Evolutionary conservation across 192 early-diverging fungal genomes (phyloP).

Genomic region (Linnemannia schmuckeri): DNA sequence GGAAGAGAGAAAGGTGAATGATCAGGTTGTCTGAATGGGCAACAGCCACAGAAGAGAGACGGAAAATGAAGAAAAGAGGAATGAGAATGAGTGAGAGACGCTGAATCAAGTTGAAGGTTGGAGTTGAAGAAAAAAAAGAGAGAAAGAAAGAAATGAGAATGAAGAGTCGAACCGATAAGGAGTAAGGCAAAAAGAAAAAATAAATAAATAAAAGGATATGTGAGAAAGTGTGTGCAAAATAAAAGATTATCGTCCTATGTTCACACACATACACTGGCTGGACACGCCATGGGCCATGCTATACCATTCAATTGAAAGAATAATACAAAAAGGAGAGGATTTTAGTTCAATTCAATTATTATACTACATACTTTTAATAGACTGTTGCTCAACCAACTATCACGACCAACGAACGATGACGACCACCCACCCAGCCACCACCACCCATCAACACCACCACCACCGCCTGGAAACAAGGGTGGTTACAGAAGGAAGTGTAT

Average conservation of each 20-base stretch:
- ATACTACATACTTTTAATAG: background rate
- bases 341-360: background rate
- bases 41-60: background rate
- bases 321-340: background rate
- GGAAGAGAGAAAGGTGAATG: background rate
- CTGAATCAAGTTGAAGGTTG: background rate
- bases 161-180: background rate
- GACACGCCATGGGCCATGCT: background rate
- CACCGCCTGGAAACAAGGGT: background rate
- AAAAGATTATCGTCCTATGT: background rate
- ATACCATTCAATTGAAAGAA: background rate
- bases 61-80: background rate
- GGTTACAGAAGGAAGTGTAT: background rate
- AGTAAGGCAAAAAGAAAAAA: background rate
- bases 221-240: conserved; percentile 7
- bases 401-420: background rate
- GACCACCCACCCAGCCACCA: background rate
- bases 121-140: background rate
- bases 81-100: background rate
- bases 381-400: background rate
- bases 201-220: background rate
- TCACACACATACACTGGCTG: background rate
- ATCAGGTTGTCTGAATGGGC: background rate
- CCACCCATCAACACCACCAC: too few relatives aligned
- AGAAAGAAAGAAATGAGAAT: background rate